A percentile compares a stretch with the other conserved stretches of the same genome.
phyloP scores from a whole-genome alignment of 1,284 basidiomycete species.

The Sporisorium reilianum region DNA sequence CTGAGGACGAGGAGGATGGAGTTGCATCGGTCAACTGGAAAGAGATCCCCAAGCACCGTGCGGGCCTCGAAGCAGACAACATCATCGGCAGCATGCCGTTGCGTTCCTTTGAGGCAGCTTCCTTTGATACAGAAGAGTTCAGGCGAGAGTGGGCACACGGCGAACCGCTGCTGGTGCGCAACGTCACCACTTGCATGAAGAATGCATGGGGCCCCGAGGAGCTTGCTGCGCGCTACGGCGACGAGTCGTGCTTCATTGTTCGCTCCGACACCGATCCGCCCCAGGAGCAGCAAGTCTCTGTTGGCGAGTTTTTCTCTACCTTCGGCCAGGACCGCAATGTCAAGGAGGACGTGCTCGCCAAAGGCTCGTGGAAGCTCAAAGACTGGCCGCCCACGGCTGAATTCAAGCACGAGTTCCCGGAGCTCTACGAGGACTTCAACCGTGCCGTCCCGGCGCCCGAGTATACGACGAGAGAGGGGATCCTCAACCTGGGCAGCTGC shows the following conservation, averaged over 20 bases:
- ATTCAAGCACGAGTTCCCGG: constrained; percentile 84
- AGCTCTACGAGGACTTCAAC: constrained; percentile 88
- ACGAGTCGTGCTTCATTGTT: constrained; percentile 78
- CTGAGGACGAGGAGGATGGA: not conserved
- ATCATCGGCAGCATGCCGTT: constrained; percentile 29
- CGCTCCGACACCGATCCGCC: constrained; percentile 71
- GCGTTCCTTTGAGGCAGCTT: constrained; percentile 17
- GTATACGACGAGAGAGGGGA: constrained; percentile 87
- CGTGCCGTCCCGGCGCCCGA: constrained; percentile 85
- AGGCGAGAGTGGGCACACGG: constrained; percentile 47
- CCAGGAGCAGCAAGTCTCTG: constrained; percentile 75
- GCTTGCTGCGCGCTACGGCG: constrained; percentile 75
- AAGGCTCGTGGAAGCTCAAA: constrained; percentile 81
- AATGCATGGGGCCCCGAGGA: constrained; percentile 81
- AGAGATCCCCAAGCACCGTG: constrained; percentile 5
- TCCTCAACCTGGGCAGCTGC: constrained; percentile 83
- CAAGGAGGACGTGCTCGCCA: constrained; percentile 68
- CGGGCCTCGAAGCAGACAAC: constrained; percentile 29
- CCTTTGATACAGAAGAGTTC: constrained; percentile 30
- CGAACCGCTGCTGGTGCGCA: constrained; percentile 53
- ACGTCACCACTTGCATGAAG: constrained; percentile 32
- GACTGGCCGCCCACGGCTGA: constrained; percentile 92
- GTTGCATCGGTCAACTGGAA: constrained; percentile 26
- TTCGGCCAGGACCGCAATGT: constrained; percentile 79
- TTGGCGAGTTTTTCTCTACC: constrained; percentile 81